Evolutionary conservation across 192 early-diverging fungal species (phyloP), one percentile per base, ranked within the genome.

Genomic region (Pilaira anomala): DNA sequence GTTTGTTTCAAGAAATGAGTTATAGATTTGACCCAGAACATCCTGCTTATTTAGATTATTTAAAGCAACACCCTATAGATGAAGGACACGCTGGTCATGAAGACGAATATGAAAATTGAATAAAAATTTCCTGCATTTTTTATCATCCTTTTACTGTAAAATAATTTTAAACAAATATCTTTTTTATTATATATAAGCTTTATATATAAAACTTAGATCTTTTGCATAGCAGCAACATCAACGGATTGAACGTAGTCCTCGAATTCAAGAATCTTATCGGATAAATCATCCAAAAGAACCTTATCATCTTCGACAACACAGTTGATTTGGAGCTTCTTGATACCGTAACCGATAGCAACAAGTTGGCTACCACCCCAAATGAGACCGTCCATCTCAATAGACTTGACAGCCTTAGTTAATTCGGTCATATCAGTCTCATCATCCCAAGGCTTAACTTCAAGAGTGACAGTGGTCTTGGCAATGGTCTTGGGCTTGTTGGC

Each of bases 381-480:
- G 46, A 98, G 87, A 75, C 95, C 95, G 63, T 91, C 89, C 89
- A 94, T 89, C 30, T 66, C 63, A 57, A 98, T 92, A 46, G 62
- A 70, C 68, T 83, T 82, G 78, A 98, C 90, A 60, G 65, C 63
- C 24, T 71, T 75, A 71, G 91, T 88, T 42, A 97, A 76, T 33
- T 76, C 91, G 39, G 68, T 82, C 84, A 97, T 89, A 62, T 88
- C 80, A 57, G 95, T 97, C 66, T 96, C 94, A 79, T 95, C 93
- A 78, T 96, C 96, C 96, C 96, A 98, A 57, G 94, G 93, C 90
- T 98, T 96, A 75, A 98, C 87, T 66, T 96, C 95, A 36, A 95
- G 85, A 73, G 87, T 85, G 71, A 95, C 78, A 79, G 90, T 84
- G 68, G 94, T 93, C 87, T 96, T 98, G 79, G 94, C 94, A 68